A percentile compares a stretch with the other conserved stretches of the same genome.
Evolutionary conservation across 495 filamentous ascomycete species (phyloP).

Genomic region (Neurospora africana): DNA sequence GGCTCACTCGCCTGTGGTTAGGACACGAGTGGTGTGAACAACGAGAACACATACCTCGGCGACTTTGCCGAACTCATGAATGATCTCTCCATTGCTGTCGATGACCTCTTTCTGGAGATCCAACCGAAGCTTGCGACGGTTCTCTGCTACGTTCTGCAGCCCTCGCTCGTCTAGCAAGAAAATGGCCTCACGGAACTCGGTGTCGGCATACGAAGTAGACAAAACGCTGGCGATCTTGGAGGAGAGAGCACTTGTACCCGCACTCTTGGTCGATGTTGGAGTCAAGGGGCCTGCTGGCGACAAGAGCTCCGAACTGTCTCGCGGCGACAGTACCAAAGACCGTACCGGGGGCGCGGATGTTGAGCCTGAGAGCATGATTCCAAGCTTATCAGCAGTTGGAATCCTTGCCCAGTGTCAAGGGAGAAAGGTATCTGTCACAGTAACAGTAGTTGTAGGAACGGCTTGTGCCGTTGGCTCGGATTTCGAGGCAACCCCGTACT

Average conservation of each 20-base stretch:
- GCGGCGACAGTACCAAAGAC: neutral
- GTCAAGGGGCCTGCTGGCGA: slow-evolving; percentile 7
- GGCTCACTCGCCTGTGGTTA: neutral
- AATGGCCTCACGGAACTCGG: slow-evolving; percentile 82
- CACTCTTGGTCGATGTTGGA: slow-evolving; percentile 3
- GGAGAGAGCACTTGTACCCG: slow-evolving; percentile 18
- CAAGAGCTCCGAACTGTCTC: slow-evolving; percentile 7
- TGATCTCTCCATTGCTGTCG: slow-evolving; percentile 83
- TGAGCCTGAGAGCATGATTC: neutral
- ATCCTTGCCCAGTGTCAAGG: neutral
- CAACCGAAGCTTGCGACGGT: slow-evolving; percentile 65
- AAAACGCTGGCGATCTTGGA: slow-evolving; percentile 72
- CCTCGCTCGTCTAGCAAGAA: slow-evolving; percentile 61
- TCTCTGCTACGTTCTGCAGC: slow-evolving; percentile 66
- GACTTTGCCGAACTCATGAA: slow-evolving; percentile 81
- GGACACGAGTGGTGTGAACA: neutral
- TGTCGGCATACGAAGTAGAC: slow-evolving; percentile 84
- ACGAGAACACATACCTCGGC: slow-evolving; percentile 56
- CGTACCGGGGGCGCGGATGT: neutral
- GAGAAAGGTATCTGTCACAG: neutral
- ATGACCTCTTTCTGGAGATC: slow-evolving; percentile 91
- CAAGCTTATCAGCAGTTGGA: neutral
- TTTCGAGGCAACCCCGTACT: neutral
- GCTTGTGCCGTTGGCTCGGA: neutral
- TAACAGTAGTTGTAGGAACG: neutral